These are phyloP conservation scores for Salix caprea DNA, from an alignment of 345 rosid species.

Conservation along the genomic window DNA sequence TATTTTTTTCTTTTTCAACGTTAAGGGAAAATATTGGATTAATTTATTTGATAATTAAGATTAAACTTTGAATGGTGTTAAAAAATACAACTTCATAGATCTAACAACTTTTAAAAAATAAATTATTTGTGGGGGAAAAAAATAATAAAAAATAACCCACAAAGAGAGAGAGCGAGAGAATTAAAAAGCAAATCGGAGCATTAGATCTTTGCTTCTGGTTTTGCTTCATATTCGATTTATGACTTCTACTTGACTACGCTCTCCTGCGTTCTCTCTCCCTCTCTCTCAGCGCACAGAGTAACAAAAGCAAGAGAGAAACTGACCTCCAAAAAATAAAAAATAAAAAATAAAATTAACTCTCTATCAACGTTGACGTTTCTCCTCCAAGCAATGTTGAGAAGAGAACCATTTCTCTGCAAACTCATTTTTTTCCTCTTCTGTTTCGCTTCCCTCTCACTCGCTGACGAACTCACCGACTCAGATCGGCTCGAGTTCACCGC, in stretches of 20 bases:
- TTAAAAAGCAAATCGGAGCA: neutral
- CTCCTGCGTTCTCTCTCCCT: neutral
- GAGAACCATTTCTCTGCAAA: neutral
- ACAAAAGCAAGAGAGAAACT: neutral
- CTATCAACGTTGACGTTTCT: neutral
- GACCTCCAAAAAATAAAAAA: neutral
- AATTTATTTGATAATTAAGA: too few relatives aligned
- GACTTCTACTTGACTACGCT: neutral
- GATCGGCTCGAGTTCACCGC: conserved; percentile 6
- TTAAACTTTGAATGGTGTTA: too few relatives aligned
- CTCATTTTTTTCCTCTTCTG: neutral
- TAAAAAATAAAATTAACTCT: neutral
- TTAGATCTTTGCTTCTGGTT: neutral
- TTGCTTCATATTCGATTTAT: neutral
- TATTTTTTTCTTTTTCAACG: too few relatives aligned
- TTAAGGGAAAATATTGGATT: too few relatives aligned
- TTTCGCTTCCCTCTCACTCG: conserved; percentile 4
- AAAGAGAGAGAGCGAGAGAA: neutral
- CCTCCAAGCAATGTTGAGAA: conserved; percentile 3
- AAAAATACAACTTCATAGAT: too few relatives aligned
- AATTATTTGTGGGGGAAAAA: too few relatives aligned
- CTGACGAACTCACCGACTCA: conserved; percentile 6
- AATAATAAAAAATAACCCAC: too few relatives aligned
- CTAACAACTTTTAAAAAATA: too few relatives aligned
- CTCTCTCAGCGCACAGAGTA: neutral